phyloP scores from a whole-genome alignment of 352 stramenopile genomes.

The Phytophthora quininea region DNA sequence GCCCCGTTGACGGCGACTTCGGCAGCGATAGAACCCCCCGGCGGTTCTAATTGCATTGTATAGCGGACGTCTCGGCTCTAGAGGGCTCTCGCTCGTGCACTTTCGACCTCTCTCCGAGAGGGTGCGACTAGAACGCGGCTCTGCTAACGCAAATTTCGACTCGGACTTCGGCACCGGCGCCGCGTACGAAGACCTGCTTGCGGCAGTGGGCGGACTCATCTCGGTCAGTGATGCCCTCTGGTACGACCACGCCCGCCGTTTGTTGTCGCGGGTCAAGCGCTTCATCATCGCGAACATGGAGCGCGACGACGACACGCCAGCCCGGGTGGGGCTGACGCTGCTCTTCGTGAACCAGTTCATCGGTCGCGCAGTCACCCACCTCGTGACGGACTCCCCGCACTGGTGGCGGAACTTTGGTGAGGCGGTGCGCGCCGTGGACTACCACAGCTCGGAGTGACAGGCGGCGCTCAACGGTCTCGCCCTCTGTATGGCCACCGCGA shows the following conservation, averaged over 20 bases:
- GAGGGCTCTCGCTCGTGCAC: constrained; percentile 1
- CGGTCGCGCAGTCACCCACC: not conserved
- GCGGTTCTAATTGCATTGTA: constrained; percentile 2
- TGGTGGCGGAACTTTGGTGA: constrained; percentile 1
- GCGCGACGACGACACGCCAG: not conserved
- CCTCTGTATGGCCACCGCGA: too few species aligned
- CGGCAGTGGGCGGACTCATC: not conserved
- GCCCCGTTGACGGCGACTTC: constrained; percentile 10
- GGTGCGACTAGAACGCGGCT: constrained; percentile 2
- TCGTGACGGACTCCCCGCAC: constrained; percentile 6
- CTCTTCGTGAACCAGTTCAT: not conserved
- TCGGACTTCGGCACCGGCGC: not conserved
- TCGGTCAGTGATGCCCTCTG: not conserved
- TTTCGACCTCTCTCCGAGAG: constrained; percentile 1
- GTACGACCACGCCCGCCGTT: not conserved
- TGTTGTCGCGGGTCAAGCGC: not conserved
- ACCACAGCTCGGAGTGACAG: constrained; percentile 1
- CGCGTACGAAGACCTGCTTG: not conserved
- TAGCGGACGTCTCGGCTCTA: not conserved
- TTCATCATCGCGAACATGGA: constrained; percentile 4
- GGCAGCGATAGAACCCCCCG: not conserved
- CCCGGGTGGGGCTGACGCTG: not conserved
- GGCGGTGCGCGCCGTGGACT: constrained; percentile 7
- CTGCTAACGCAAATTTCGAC: not conserved
- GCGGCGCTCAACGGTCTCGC: constrained; percentile 1